phyloP scores from a whole-genome alignment of 257 asterid genomes.

The Petunia secreta region DNA sequence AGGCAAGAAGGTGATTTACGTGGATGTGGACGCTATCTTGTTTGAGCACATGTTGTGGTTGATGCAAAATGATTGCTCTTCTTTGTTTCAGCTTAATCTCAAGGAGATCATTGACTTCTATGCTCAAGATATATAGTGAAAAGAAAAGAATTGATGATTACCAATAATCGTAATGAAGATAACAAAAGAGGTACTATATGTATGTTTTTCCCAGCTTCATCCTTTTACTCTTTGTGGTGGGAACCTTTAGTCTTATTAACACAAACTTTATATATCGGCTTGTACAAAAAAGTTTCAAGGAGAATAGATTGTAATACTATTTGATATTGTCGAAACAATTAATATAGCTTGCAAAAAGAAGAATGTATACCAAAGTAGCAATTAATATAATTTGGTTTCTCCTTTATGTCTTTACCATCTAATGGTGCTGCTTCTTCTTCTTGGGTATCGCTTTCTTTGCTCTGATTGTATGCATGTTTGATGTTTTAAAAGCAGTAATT shows the following conservation, averaged over 20 bases:
- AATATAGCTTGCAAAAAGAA: not conserved
- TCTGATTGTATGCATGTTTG: not conserved
- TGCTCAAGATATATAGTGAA: slow-evolving; percentile 38
- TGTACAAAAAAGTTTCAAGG: not conserved
- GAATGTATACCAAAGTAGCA: not conserved
- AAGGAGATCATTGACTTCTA: slow-evolving; percentile 49
- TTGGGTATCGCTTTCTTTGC: not conserved
- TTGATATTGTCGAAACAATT: not conserved
- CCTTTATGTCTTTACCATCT: not conserved
- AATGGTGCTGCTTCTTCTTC: not conserved
- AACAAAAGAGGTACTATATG: not conserved
- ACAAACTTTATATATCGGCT: not conserved
- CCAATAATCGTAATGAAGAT: slow-evolving; percentile 17
- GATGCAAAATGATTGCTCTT: slow-evolving; percentile 51
- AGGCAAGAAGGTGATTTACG: slow-evolving; percentile 40
- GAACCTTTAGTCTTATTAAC: slow-evolving; percentile 11
- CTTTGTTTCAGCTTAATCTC: slow-evolving; percentile 49
- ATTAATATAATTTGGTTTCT: not conserved
- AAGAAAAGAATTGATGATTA: not conserved
- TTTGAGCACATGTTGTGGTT: slow-evolving; percentile 55
- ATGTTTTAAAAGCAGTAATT: not conserved
- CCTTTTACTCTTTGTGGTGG: not conserved
- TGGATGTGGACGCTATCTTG: slow-evolving; percentile 51
- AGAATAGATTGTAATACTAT: not conserved
- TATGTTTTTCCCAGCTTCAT: not conserved